A percentile compares a stretch with the other conserved stretches of the same genome.
Conservation (phyloP, 2,329 filamentous ascomycete genomes). For the Aureobasidium vineae region DNA sequence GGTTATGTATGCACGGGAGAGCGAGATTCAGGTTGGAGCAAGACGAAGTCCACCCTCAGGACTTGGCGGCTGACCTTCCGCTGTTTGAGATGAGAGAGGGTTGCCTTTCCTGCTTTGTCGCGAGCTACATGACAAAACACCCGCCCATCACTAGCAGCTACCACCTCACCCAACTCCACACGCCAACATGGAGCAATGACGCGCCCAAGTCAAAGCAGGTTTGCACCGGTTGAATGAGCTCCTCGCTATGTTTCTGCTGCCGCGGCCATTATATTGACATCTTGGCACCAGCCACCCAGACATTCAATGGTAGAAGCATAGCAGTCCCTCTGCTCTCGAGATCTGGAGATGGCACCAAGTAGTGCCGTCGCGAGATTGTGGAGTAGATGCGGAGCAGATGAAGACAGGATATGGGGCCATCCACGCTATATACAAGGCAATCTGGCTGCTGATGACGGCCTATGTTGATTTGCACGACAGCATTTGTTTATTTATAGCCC, state of each 20-base stretch:
- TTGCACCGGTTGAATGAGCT: constrained; percentile 5
- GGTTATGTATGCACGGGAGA: constrained; percentile 13
- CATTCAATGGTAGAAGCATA: not conserved
- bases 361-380: not conserved
- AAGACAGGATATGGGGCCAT: not conserved
- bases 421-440: constrained; percentile 9
- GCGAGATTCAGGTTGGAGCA: not conserved
- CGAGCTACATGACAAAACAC: constrained; percentile 15
- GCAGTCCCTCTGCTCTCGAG: not conserved
- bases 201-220: constrained; percentile 17
- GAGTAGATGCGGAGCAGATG: constrained; percentile 23
- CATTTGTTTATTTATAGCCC: constrained; percentile 22
- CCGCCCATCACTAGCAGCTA: not conserved
- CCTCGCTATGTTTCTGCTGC: not conserved
- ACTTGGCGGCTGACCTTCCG: not conserved
- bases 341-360: not conserved
- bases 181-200: not conserved
- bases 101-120: constrained; percentile 3
- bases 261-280: constrained; percentile 10
- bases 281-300: constrained; percentile 1
- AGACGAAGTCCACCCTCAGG: constrained; percentile 10
- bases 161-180: not conserved
- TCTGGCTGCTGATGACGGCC: constrained; percentile 3
- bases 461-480: constrained; percentile 17
- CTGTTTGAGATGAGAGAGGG: constrained; percentile 9